Conservation (phyloP, 768 basidiomycete species). For the Cytidiella melzeri region DNA sequence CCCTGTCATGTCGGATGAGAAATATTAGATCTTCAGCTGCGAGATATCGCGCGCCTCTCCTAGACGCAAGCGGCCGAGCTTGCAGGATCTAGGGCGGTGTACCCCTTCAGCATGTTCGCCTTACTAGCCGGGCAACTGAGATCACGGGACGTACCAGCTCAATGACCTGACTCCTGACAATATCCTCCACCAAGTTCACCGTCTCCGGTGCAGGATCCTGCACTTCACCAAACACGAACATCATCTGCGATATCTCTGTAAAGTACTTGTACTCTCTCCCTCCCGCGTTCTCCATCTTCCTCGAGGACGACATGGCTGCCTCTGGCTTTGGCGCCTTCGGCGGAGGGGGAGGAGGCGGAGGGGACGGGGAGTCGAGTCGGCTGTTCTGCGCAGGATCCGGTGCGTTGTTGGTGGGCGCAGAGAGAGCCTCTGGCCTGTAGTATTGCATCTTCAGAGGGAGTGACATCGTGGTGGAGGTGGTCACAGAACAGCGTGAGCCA, state of each 20-base stretch:
- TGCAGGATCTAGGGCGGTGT: conserved; percentile 85
- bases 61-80: conserved; percentile 76
- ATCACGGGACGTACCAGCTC: conserved; percentile 59
- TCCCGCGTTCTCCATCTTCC: conserved; percentile 15
- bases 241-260: conserved; percentile 95
- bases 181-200: conserved; percentile 92
- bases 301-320: conserved; percentile 12
- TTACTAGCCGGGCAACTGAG: background rate
- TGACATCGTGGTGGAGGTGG: background rate
- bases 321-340: background rate
- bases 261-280: conserved; percentile 78
- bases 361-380: background rate
- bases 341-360: background rate
- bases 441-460: background rate
- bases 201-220: conserved; percentile 85
- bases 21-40: conserved; percentile 95
- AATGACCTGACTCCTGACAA: conserved; percentile 83
- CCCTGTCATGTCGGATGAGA: conserved; percentile 88
- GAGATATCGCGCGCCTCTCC: conserved; percentile 79
- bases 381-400: background rate
- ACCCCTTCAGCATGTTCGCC: background rate
- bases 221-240: conserved; percentile 97
- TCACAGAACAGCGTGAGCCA: background rate
- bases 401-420: background rate
- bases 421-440: background rate